Evolutionary conservation across 805 yeast genomes (phyloP).

Genomic region (Myxozyma vanderwaltii): DNA sequence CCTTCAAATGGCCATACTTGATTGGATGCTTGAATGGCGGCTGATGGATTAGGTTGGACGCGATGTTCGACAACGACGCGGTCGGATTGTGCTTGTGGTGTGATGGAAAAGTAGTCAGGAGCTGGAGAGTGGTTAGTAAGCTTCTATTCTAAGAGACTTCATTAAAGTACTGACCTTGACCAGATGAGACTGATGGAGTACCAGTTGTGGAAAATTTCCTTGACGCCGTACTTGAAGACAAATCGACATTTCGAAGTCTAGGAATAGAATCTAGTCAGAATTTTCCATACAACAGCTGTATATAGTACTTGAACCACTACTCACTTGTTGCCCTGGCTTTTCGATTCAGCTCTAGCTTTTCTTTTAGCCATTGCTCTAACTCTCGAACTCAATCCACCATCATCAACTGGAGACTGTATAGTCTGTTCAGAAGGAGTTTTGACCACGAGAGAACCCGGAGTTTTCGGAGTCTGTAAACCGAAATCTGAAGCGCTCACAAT

Average conservation of each 20-base stretch:
- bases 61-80: slow-evolving; percentile 83
- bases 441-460: slow-evolving; percentile 7
- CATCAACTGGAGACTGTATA: slow-evolving; percentile 25
- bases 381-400: slow-evolving; percentile 57
- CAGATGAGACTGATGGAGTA: background rate
- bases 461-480: slow-evolving; percentile 19
- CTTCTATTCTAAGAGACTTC: background rate
- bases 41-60: slow-evolving; percentile 59
- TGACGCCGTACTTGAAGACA: slow-evolving; percentile 40
- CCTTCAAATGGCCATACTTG: slow-evolving; percentile 95
- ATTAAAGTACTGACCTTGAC: slow-evolving; percentile 6
- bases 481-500: slow-evolving; percentile 35
- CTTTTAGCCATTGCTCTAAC: slow-evolving; percentile 93
- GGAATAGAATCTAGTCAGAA: background rate
- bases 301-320: background rate
- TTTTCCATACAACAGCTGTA: background rate
- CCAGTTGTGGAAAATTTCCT: slow-evolving; percentile 22
- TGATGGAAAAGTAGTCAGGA: slow-evolving; percentile 47
- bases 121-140: background rate
- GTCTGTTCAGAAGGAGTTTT: slow-evolving; percentile 17
- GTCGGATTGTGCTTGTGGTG: slow-evolving; percentile 71
- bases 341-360: slow-evolving; percentile 43
- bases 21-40: slow-evolving; percentile 40
- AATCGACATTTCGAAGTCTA: slow-evolving; percentile 30
- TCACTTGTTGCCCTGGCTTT: slow-evolving; percentile 23